phyloP scores from a whole-genome alignment of 2,329 filamentous ascomycete species.

The Alternaria brassicae region DNA sequence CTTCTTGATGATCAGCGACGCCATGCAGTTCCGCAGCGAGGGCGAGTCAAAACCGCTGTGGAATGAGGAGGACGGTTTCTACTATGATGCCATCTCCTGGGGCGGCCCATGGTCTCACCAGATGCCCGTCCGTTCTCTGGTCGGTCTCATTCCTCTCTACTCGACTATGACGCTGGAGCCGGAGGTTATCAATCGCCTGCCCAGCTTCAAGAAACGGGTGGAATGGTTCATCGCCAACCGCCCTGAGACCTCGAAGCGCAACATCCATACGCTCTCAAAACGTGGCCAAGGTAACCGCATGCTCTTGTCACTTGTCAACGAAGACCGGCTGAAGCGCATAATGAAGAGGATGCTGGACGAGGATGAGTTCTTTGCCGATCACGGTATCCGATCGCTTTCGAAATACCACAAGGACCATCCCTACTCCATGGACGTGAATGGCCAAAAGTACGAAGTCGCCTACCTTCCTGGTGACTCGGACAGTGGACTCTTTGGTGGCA shows the following conservation, averaged over 20 bases:
- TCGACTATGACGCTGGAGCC: conserved; percentile 92
- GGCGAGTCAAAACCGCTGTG: conserved; percentile 82
- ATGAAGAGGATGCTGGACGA: conserved; percentile 92
- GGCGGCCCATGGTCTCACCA: conserved; percentile 93
- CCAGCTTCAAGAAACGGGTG: conserved; percentile 89
- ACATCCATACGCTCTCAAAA: conserved; percentile 91
- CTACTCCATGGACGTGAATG: conserved; percentile 94
- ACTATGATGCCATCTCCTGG: conserved; percentile 98
- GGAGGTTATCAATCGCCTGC: conserved; percentile 89
- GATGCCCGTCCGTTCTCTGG: conserved; percentile 87
- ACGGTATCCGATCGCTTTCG: conserved; percentile 90
- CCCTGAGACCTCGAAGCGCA: conserved; percentile 85
- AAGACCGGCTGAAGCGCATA: conserved; percentile 88
- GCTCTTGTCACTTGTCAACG: conserved; percentile 87
- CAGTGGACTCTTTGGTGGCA: conserved; percentile 92
- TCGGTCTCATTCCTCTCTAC: conserved; percentile 92
- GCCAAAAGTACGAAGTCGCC: conserved; percentile 83
- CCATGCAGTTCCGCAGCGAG: conserved; percentile 78
- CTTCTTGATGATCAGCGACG: conserved; percentile 96
- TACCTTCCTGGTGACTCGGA: conserved; percentile 97
- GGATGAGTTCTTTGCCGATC: conserved; percentile 87
- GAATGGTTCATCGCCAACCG: conserved; percentile 94
- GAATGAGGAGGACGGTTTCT: conserved; percentile 97
- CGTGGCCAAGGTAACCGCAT: conserved; percentile 90
- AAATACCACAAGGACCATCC: conserved; percentile 90